Percentiles rank a stretch among this genome's conserved stretches.
phyloP scores from a whole-genome alignment of 345 rosid species.

The Passiflora organensis region DNA sequence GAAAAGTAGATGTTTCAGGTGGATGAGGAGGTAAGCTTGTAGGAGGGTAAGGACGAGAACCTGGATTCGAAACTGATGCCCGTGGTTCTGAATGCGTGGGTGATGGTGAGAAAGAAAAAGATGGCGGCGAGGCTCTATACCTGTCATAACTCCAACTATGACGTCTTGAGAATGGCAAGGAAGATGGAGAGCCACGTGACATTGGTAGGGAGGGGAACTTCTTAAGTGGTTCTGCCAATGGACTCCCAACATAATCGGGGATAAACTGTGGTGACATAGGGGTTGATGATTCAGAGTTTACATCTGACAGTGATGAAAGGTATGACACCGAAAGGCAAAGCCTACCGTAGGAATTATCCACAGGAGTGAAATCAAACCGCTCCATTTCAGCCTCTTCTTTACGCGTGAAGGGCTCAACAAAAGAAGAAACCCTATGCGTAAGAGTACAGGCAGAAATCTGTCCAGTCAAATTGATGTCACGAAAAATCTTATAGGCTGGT shows the following conservation, averaged over 20 bases:
- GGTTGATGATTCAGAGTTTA: constrained; percentile 61
- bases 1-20: constrained; percentile 41
- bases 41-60: constrained; percentile 35
- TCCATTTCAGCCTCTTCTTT: constrained; percentile 87
- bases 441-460: constrained; percentile 52
- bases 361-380: constrained; percentile 72
- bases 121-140: constrained; percentile 59
- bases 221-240: constrained; percentile 80
- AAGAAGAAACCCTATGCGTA: constrained; percentile 73
- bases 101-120: constrained; percentile 70
- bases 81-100: constrained; percentile 70
- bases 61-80: constrained; percentile 47
- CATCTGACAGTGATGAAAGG: constrained; percentile 53
- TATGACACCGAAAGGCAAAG: constrained; percentile 79
- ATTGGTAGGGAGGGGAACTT: constrained; percentile 73
- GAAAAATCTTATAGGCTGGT: constrained; percentile 83
- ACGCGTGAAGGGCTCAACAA: constrained; percentile 70
- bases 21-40: constrained; percentile 54
- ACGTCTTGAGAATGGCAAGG: constrained; percentile 67
- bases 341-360: constrained; percentile 75
- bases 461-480: constrained; percentile 70
- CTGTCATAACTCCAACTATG: constrained; percentile 90
- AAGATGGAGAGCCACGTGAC: constrained; percentile 69
- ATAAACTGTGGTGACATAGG: constrained; percentile 81
- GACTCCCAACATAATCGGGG: constrained; percentile 93